These are phyloP conservation scores for Neurospora pannonica DNA, from an alignment of 495 filamentous ascomycete species.

Conservation along the genomic window DNA sequence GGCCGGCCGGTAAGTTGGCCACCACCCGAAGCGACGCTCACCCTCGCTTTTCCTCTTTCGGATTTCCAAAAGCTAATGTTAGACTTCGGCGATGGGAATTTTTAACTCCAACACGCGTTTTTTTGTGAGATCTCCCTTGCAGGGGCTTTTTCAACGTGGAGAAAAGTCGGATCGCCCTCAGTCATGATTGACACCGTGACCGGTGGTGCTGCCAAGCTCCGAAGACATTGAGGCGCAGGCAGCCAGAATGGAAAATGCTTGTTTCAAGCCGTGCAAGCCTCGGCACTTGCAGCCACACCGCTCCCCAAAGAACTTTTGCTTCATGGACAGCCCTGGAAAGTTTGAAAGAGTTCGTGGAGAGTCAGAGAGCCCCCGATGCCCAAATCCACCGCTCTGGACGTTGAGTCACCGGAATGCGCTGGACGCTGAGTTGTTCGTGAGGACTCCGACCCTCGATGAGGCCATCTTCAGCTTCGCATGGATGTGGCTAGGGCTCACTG, in stretches of 20 bases:
- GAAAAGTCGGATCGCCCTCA: background rate
- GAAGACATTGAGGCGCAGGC: background rate
- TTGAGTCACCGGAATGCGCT: background rate
- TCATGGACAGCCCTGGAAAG: background rate
- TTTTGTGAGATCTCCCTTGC: background rate
- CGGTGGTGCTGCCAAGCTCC: background rate
- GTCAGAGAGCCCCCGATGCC: background rate
- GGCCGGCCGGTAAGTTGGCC: background rate
- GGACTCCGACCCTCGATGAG: background rate
- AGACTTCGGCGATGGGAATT: background rate
- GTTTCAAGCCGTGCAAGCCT: background rate
- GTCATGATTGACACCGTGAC: background rate
- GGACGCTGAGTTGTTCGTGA: background rate
- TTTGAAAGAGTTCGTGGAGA: background rate
- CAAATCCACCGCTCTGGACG: background rate
- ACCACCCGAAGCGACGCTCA: background rate
- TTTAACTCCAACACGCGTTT: background rate
- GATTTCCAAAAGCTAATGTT: background rate
- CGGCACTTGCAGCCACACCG: background rate
- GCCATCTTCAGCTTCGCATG: constrained; percentile 3
- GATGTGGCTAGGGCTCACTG: background rate
- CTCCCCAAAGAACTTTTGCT: background rate
- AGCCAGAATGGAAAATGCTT: background rate
- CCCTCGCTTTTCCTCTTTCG: background rate
- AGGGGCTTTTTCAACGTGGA: background rate